Evolutionary conservation across 495 filamentous ascomycete species (phyloP).

Genomic region (Ramalina peruviana): DNA sequence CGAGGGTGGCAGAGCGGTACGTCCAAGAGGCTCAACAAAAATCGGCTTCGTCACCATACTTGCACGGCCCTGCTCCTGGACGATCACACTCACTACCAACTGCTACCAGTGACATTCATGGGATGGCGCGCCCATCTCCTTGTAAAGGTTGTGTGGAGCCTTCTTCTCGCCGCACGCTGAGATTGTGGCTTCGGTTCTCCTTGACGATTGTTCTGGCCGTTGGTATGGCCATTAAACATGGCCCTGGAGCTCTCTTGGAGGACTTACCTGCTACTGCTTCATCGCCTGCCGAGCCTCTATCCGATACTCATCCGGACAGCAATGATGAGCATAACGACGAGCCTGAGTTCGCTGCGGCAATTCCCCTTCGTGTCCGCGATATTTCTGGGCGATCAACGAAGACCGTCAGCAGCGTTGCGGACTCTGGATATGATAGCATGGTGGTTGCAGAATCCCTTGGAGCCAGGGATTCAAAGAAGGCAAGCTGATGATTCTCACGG

Average conservation of each 20-base stretch:
- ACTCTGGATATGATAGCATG: constrained; percentile 11
- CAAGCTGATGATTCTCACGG: too few species aligned
- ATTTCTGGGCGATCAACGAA: not conserved
- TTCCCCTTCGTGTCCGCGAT: not conserved
- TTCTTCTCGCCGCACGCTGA: constrained; percentile 14
- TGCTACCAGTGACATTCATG: not conserved
- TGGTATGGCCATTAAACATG: constrained; percentile 21
- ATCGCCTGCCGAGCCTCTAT: not conserved
- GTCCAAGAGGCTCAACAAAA: not conserved
- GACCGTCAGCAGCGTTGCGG: not conserved
- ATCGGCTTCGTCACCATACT: not conserved
- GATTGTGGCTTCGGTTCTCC: constrained; percentile 23
- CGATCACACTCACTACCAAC: not conserved
- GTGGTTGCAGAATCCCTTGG: constrained; percentile 11
- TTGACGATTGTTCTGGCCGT: constrained; percentile 21
- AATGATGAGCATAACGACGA: not conserved
- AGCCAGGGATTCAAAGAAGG: not conserved
- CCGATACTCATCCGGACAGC: not conserved
- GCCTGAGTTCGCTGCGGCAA: not conserved
- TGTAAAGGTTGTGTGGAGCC: constrained; percentile 14
- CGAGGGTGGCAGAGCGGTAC: constrained; percentile 1
- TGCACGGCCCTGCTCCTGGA: not conserved
- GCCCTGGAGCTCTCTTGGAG: constrained; percentile 15
- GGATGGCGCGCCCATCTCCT: constrained; percentile 8
- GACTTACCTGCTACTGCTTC: not conserved